These are phyloP conservation scores for Lablab purpureus DNA, from an alignment of 306 rosid species.

Conservation along the genomic window DNA sequence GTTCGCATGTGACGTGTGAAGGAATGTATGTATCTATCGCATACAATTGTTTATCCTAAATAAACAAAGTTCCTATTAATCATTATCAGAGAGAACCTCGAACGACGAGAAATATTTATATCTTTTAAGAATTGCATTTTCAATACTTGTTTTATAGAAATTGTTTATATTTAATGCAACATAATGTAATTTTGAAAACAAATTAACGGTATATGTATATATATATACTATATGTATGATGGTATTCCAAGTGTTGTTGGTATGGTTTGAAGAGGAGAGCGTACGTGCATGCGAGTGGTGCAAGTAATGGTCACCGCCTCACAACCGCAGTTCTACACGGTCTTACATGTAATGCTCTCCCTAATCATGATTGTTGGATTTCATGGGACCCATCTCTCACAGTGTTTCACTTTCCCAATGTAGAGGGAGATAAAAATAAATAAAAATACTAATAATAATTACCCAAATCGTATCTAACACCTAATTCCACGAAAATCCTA, in stretches of 20 bases:
- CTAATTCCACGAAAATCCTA: conserved; percentile 49
- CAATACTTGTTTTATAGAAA: neutral
- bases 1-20: conserved; percentile 17
- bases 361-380: conserved; percentile 87
- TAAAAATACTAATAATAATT: conserved; percentile 2
- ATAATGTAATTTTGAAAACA: neutral
- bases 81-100: neutral
- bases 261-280: conserved; percentile 8
- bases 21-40: neutral
- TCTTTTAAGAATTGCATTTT: neutral
- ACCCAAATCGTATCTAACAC: conserved; percentile 51
- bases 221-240: too few species aligned
- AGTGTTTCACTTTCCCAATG: conserved; percentile 71
- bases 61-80: neutral
- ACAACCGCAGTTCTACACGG: conserved; percentile 44
- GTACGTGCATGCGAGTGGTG: conserved; percentile 36
- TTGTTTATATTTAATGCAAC: neutral
- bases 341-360: conserved; percentile 47
- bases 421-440: neutral
- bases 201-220: too few species aligned
- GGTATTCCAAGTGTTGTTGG: neutral
- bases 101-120: neutral
- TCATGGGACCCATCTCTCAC: conserved; percentile 67
- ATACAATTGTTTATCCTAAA: neutral
- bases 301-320: conserved; percentile 45